Base-by-base conservation (phyloP, 345 rosid genomes). In the Populus simonii region DNA sequence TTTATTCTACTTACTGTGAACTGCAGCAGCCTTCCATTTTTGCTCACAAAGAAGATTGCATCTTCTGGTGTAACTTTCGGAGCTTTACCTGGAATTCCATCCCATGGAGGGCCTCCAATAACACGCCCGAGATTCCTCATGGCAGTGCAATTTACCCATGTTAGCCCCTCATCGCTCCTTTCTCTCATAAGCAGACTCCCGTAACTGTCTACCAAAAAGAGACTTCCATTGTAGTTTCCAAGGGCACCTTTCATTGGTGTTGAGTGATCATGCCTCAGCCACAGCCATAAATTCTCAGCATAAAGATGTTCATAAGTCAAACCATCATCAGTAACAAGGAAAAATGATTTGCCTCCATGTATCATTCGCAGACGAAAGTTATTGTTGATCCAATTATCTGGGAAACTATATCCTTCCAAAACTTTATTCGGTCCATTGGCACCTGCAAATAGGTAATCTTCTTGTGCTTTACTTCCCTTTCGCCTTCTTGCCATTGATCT, bases 101-200 rank as follows among this genome's bases (percentile, higher is more conserved):
- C 93, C 92, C 93, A 90, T 20, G 95, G 91, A 35, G 91, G 87
- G 38, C 95, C 95, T 71, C 88, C 89, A 33, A 53, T 83, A 27
- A 91, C 85, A 62, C 81, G 90, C 76, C 74, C 78, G 33, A 86
- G 90, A 78, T 83, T 88, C 81, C 83, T 90, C 89, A 85, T 84
- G 20, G 92, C 87, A 22, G 92, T 87, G 81, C 93, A 90, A 68
- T 91, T 91, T 69, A 87, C 78, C 93, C 95, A 90, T 12, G 71
- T 75, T 1, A 91, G 83, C 67, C 81, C 92, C 51, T 77, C 67
- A 66, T 72, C 74, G 74, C 57, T 87, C 76, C 93, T 88, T 78
- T 89, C 93, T 79, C 93, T 88, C 25, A 88, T 84, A 65, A 91
- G 79, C 80, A 91, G 49, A 70, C 79, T 87, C 33, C 92, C 90